phyloP scores from a whole-genome alignment of 129 eudicot species.

The Apium graveolens region DNA sequence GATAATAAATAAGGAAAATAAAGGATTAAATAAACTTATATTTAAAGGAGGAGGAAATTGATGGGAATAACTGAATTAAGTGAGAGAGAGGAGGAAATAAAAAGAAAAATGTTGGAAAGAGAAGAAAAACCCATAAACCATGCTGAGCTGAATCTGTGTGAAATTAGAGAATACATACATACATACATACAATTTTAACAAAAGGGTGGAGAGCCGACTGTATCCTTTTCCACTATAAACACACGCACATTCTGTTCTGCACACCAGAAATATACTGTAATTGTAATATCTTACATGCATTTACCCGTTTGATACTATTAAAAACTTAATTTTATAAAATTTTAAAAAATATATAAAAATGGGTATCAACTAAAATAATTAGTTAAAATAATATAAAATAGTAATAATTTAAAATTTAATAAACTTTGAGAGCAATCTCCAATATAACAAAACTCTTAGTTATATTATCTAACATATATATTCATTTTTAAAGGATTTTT shows the following conservation, averaged over 20 bases:
- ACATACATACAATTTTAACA: neutral
- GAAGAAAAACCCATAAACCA: conserved; percentile 16
- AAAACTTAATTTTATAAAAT: too few relatives aligned
- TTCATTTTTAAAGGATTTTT: too few relatives aligned
- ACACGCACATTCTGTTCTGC: conserved; percentile 1
- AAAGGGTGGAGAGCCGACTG: neutral
- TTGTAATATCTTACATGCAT: too few relatives aligned
- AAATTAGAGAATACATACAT: neutral
- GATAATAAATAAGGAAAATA: neutral
- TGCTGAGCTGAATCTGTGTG: neutral
- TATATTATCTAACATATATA: too few relatives aligned
- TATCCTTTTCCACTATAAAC: neutral
- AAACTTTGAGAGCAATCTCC: too few relatives aligned
- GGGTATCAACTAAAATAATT: too few relatives aligned
- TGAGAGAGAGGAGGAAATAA: neutral
- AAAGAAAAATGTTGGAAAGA: conserved; percentile 2
- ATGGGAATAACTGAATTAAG: neutral
- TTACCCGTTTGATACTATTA: too few relatives aligned
- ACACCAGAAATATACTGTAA: neutral
- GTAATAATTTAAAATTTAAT: too few relatives aligned
- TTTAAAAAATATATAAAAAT: too few relatives aligned
- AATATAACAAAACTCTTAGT: too few relatives aligned
- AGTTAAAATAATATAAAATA: too few relatives aligned
- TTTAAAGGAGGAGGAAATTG: conserved; percentile 13
- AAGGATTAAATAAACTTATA: neutral